Conservation (phyloP, 2,329 filamentous ascomycete species). For the Fusarium abutilonis region DNA sequence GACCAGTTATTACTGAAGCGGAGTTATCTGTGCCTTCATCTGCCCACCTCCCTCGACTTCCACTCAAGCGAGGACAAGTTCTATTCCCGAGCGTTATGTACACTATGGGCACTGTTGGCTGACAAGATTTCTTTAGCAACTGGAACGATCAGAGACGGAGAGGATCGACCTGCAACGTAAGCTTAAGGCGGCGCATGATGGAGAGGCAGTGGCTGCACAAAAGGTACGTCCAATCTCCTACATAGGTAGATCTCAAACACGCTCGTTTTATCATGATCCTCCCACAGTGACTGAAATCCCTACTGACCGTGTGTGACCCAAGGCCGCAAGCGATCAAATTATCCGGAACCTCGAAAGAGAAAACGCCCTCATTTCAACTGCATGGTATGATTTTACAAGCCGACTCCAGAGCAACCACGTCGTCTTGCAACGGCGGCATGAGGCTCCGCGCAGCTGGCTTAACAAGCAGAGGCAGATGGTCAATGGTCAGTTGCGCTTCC, state of each 20-base stretch:
- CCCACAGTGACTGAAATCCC: conserved; percentile 9
- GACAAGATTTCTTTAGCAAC: conserved; percentile 57
- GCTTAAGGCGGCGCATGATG: conserved; percentile 63
- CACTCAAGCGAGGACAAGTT: conserved; percentile 8
- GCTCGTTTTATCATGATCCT: not conserved
- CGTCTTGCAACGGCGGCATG: conserved; percentile 76
- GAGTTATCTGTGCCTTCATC: not conserved
- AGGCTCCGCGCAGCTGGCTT: conserved; percentile 82
- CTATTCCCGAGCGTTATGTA: not conserved
- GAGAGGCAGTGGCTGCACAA: conserved; percentile 59
- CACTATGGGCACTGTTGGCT: conserved; percentile 16
- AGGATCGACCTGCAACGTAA: conserved; percentile 65
- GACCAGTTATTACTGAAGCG: not conserved
- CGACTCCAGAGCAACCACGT: conserved; percentile 86
- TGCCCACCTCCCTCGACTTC: conserved; percentile 5
- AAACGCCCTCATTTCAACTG: conserved; percentile 80
- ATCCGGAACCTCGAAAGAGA: conserved; percentile 79
- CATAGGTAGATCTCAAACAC: conserved; percentile 6
- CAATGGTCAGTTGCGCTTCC: conserved; percentile 63
- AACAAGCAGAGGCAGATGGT: conserved; percentile 82
- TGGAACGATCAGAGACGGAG: conserved; percentile 66
- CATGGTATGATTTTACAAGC: conserved; percentile 85
- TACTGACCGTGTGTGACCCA: conserved; percentile 27
- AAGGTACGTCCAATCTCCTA: conserved; percentile 57
- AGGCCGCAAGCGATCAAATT: conserved; percentile 63